These are phyloP conservation scores for Suillus americanus DNA, from an alignment of 768 basidiomycete species.

Conservation along the genomic window DNA sequence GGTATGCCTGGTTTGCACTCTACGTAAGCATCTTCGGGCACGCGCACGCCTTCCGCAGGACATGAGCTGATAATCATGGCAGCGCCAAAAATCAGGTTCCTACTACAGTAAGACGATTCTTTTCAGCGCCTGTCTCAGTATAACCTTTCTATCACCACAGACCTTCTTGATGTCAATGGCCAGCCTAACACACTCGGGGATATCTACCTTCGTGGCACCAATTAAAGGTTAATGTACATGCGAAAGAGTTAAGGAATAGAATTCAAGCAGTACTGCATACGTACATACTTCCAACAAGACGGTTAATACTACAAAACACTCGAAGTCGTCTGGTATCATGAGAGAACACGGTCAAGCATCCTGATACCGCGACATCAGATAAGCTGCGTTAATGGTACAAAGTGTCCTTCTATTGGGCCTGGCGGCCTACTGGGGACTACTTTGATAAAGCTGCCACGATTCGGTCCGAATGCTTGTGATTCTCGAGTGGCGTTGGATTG, in stretches of 20 bases:
- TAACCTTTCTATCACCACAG: conserved; percentile 23
- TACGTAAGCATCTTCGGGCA: conserved; percentile 10
- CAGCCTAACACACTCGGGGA: conserved; percentile 45
- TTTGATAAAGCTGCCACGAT: neutral
- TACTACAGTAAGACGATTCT: conserved; percentile 39
- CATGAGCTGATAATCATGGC: neutral
- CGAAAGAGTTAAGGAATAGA: neutral
- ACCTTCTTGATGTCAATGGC: conserved; percentile 44
- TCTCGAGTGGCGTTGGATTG: neutral
- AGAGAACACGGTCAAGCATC: neutral
- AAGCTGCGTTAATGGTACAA: neutral
- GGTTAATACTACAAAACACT: neutral
- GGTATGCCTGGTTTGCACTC: conserved; percentile 21
- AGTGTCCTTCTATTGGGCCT: too few relatives aligned
- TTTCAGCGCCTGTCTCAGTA: neutral
- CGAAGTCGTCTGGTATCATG: neutral
- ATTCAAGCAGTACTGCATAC: neutral
- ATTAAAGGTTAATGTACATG: neutral
- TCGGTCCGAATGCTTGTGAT: conserved; percentile 3
- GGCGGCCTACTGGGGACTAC: too few relatives aligned
- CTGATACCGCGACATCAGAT: neutral
- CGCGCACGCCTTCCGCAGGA: neutral
- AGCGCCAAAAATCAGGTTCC: conserved; percentile 42
- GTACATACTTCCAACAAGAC: neutral
- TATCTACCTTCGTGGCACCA: conserved; percentile 38